Evolutionary conservation across 108 stramenopile genomes (phyloP).

Genomic region (Fragilaria crotonensis): DNA sequence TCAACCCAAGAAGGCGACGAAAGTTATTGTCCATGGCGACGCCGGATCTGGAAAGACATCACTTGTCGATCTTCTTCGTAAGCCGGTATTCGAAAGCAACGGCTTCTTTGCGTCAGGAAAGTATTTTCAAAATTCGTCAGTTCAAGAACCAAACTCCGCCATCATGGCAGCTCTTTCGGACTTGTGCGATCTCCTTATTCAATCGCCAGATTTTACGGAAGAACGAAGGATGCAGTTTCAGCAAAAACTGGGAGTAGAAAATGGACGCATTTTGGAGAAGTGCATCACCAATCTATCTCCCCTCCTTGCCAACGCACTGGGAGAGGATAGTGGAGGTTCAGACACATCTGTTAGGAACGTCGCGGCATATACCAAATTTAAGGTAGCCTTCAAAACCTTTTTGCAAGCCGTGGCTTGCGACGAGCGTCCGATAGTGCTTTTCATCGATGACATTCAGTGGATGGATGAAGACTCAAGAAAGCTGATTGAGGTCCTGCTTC

Average conservation of each 20-base stretch:
- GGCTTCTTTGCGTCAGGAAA: background rate
- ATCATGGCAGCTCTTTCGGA: background rate
- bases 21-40: background rate
- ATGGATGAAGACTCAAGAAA: background rate
- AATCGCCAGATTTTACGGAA: background rate
- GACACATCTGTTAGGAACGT: background rate
- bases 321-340: background rate
- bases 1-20: background rate
- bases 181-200: background rate
- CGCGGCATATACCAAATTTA: background rate
- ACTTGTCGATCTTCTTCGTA: background rate
- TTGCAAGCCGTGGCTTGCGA: background rate
- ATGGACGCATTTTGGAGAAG: background rate
- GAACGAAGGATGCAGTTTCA: background rate
- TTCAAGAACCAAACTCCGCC: background rate
- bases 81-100: background rate
- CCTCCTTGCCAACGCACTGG: background rate
- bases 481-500: background rate
- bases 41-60: background rate
- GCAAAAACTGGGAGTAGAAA: background rate
- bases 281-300: background rate
- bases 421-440: background rate
- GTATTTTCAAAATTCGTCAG: background rate
- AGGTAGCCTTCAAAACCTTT: background rate
- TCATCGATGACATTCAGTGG: background rate